A percentile compares a stretch with the other conserved stretches of the same genome.
Evolutionary conservation across 1,284 basidiomycete genomes (phyloP).

Genomic region (Ceratobasidium sp.): DNA sequence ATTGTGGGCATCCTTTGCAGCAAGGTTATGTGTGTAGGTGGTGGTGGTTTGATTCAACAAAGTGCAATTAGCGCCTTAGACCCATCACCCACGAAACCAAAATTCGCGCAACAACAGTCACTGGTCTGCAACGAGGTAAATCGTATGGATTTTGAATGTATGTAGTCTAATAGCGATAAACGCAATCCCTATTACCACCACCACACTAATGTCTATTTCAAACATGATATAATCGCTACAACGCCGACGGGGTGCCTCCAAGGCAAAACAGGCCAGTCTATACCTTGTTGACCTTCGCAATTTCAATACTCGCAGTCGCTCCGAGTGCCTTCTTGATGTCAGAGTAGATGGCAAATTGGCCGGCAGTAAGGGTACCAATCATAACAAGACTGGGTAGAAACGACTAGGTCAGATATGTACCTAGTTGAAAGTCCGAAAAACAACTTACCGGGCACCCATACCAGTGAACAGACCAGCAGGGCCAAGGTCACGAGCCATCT

Average conservation of each 20-base stretch:
- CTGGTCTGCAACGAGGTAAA: too few species aligned
- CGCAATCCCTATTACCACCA: too few species aligned
- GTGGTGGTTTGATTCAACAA: too few species aligned
- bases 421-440: background rate
- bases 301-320: constrained; percentile 55
- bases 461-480: constrained; percentile 59
- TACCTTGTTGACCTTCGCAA: constrained; percentile 40
- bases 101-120: too few species aligned
- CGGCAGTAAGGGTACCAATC: constrained; percentile 61
- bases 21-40: background rate
- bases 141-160: too few species aligned
- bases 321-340: constrained; percentile 56
- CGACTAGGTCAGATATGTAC: background rate
- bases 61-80: too few species aligned
- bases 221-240: constrained; percentile 2
- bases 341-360: constrained; percentile 57
- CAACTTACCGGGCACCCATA: constrained; percentile 49
- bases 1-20: background rate
- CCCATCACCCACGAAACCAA: background rate
- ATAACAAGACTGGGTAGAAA: constrained; percentile 53
- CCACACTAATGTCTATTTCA: constrained; percentile 11
- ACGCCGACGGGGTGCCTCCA: background rate
- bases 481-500: constrained; percentile 56
- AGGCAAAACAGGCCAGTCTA: constrained; percentile 1
- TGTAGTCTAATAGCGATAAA: too few species aligned